phyloP scores from a whole-genome alignment of 129 eudicot genomes.

The Centrapalus pauciflorus region DNA sequence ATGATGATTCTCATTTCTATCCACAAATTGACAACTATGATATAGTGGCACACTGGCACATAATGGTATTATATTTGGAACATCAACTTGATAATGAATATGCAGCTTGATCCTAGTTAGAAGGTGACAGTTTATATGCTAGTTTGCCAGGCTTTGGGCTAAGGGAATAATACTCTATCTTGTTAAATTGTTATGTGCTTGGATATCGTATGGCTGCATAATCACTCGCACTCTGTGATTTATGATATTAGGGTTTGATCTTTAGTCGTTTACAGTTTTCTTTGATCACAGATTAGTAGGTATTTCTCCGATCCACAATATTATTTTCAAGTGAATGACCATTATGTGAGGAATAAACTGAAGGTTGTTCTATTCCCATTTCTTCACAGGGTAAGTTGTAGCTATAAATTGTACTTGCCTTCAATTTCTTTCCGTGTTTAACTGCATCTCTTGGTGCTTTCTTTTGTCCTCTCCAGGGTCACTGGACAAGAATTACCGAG shows the following conservation, averaged over 20 bases:
- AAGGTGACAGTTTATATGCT: neutral
- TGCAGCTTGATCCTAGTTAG: conserved; percentile 2
- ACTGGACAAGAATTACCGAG: conserved; percentile 70
- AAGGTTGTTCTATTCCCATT: conserved; percentile 64
- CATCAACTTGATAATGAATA: neutral
- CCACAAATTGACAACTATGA: too few species aligned
- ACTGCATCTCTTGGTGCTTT: neutral
- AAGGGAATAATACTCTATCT: too few species aligned
- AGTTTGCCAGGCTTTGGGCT: too few species aligned
- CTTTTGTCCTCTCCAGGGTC: conserved; percentile 39
- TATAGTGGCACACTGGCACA: neutral
- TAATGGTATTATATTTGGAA: too few species aligned
- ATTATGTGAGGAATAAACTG: conserved; percentile 65
- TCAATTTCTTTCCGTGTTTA: neutral
- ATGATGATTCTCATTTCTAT: neutral
- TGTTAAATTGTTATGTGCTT: neutral
- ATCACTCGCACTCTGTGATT: neutral
- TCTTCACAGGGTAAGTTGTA: conserved; percentile 55
- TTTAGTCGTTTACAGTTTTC: neutral
- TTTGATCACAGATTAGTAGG: conserved; percentile 51
- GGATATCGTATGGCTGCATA: too few species aligned
- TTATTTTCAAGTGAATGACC: conserved; percentile 67
- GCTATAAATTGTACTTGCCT: neutral
- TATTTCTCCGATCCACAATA: conserved; percentile 72
- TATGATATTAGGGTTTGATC: neutral